These are phyloP conservation scores for Arabidopsis suecica DNA, from an alignment of 345 rosid species.

Conservation along the genomic window DNA sequence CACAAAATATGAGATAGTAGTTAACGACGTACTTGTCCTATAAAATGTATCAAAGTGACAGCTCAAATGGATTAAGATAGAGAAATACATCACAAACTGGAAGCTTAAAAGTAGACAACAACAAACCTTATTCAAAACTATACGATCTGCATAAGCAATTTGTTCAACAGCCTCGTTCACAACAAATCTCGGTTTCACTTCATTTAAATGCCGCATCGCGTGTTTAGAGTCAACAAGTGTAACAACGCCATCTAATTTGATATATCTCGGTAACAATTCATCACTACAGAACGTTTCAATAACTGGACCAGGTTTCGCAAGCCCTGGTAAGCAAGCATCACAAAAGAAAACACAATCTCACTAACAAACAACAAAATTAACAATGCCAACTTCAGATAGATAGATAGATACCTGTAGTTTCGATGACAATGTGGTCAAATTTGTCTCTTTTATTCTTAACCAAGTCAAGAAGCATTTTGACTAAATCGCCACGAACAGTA, in stretches of 20 bases:
- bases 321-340: background rate
- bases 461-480: constrained; percentile 76
- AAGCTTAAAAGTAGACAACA: background rate
- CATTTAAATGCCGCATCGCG: background rate
- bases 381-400: background rate
- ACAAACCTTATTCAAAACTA: constrained; percentile 1
- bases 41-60: background rate
- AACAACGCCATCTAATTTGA: background rate
- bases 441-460: constrained; percentile 61
- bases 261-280: background rate
- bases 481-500: constrained; percentile 76
- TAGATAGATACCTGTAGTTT: constrained; percentile 63
- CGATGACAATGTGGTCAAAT: constrained; percentile 80
- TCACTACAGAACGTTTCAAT: background rate
- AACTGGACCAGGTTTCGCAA: background rate
- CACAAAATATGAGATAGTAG: constrained; percentile 8
- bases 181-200: constrained; percentile 3
- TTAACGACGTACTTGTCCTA: background rate
- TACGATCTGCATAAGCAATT: constrained; percentile 6
- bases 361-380: background rate
- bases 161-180: background rate
- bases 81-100: background rate
- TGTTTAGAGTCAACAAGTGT: constrained; percentile 7
- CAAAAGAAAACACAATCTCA: background rate
- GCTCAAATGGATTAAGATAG: background rate